Evolutionary conservation across 2,329 filamentous ascomycete species (phyloP).

Genomic region (Talaromyces sp.): DNA sequence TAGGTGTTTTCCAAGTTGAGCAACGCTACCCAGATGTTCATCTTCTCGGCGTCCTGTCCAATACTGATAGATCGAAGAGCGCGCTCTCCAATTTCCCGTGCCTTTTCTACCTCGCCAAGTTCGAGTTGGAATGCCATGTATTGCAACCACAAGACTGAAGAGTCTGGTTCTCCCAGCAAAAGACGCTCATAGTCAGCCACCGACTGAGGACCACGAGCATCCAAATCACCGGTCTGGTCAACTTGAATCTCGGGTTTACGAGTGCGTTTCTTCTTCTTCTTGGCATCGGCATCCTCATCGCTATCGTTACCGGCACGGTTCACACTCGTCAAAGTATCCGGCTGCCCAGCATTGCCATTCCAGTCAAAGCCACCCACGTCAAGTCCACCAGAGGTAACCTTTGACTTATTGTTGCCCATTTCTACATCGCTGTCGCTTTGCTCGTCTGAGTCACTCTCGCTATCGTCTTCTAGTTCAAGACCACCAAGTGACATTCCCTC

Average conservation of each 20-base stretch:
- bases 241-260: conserved; percentile 73
- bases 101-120: conserved; percentile 80
- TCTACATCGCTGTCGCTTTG: conserved; percentile 47
- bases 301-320: conserved; percentile 40
- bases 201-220: conserved; percentile 81
- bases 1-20: conserved; percentile 93
- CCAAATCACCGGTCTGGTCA: conserved; percentile 87
- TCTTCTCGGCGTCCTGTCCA: conserved; percentile 83
- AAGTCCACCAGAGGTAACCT: conserved; percentile 50
- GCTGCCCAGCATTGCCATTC: conserved; percentile 57
- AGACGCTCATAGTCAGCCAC: conserved; percentile 90
- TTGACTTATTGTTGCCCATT: conserved; percentile 29
- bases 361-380: conserved; percentile 80
- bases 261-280: conserved; percentile 67
- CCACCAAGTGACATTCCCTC: conserved; percentile 13
- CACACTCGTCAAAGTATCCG: conserved; percentile 46
- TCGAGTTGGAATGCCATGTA: conserved; percentile 99
- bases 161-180: conserved; percentile 85
- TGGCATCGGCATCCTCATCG: conserved; percentile 42
- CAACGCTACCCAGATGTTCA: conserved; percentile 91
- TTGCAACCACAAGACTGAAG: conserved; percentile 87
- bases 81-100: conserved; percentile 82
- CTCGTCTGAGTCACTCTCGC: conserved; percentile 36
- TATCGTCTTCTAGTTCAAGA: conserved; percentile 24
- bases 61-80: conserved; percentile 89